phyloP scores from a whole-genome alignment of 179 eudicot species.

The Actinidia polygama region DNA sequence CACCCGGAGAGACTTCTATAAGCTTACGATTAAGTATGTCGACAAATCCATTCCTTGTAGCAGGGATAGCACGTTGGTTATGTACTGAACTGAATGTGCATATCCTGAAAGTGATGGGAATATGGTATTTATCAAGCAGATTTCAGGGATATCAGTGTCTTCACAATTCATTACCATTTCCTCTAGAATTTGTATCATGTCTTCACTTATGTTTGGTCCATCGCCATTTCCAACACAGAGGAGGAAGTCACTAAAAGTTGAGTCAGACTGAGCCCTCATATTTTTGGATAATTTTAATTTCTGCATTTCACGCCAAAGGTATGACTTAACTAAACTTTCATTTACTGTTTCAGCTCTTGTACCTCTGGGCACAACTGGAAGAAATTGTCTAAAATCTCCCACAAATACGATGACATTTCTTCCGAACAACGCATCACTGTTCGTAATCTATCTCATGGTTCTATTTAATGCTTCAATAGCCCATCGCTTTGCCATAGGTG shows the following conservation, averaged over 20 bases:
- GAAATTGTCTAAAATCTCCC: not conserved
- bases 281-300: not conserved
- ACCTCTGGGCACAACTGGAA: not conserved
- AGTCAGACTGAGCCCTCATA: slow-evolving; percentile 4
- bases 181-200: not conserved
- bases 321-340: slow-evolving; percentile 21
- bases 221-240: not conserved
- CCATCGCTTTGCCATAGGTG: not conserved
- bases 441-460: not conserved
- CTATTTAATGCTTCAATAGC: slow-evolving; percentile 1
- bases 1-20: not conserved
- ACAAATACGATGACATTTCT: not conserved
- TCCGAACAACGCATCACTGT: not conserved
- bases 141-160: not conserved
- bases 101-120: not conserved
- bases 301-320: slow-evolving; percentile 21
- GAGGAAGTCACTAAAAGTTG: not conserved
- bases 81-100: not conserved
- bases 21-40: not conserved
- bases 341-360: slow-evolving; percentile 5
- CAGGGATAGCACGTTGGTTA: not conserved
- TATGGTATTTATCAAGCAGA: not conserved
- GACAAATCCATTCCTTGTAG: not conserved
- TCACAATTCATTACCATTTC: not conserved
- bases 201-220: not conserved